Evolutionary conservation across 2,329 filamentous ascomycete genomes (phyloP), one percentile per base, ranked within the genome.

Genomic region (Eurotiales sp.): DNA sequence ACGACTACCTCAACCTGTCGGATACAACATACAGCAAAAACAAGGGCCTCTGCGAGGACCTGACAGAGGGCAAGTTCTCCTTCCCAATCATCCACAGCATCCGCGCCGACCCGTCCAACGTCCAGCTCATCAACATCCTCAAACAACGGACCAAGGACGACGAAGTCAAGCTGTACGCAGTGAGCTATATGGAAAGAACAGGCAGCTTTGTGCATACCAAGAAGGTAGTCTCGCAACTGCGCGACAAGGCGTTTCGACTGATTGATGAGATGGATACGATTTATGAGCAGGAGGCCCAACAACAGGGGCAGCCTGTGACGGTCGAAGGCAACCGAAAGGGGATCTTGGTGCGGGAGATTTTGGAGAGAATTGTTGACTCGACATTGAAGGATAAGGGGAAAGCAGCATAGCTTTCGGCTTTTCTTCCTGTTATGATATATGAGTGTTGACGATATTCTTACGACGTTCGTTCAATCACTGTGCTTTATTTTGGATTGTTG

Each of bases 11-110:
- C 69, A 97, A 97, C 68, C 83, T 99, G 39, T 81, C 79, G 25
- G 69, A 64, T 50, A 75, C 73, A n/a, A 78, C 84, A 63, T 96
- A 96, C 76, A 85, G 84, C 32, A 77, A 86, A 57, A 92, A 95
- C 70, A 97, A 97, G 75, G 93, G 92, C 45, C 81, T 96, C 60
- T 95, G 89, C 70, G 92, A 97, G 74, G 93, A 97, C 71, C 74
- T 97, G 61, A 96, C 90, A 1, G 93, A 97, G 74, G 92, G 92
- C 57, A 97, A 97, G 77, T 96, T 96, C 75, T 92, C 87, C 22
- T 96, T 96, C 67, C 90, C 91, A 36, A 85, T 97, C 62, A 96
- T 97, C 62, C 92, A 97, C 73, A 87, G 87, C 67, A 95, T 97
- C 60, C 87, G 68, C 56, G 73, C 86, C 54, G 82, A 90, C 65